Evolutionary conservation across 169 alveolate genomes (phyloP), one percentile per base, ranked within the genome.

Genomic region (Eimeria necatrix): DNA sequence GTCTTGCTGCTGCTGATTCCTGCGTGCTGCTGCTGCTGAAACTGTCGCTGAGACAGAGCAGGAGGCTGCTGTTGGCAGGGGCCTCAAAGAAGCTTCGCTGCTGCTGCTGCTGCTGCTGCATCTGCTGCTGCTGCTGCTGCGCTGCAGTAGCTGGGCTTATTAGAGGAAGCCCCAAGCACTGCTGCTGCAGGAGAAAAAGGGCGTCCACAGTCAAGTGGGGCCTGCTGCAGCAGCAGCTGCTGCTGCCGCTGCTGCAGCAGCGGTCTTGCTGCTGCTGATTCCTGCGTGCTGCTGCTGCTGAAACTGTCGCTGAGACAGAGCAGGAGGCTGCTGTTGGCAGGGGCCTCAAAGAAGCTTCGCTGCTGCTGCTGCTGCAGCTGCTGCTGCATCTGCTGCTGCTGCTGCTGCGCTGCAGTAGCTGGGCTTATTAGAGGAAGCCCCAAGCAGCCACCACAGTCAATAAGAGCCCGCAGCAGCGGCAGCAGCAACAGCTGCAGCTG

Each of bases 401-500:
- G 70, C 71, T 53, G 76, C 46, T 24, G 53, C 3, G 76, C 91
- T 51, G 91, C 74, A 2, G 70, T 24, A 5, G 76, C 41, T 14
- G 76, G 91, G 16, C 51, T 49, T 24, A 56, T 83, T 26, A 83
- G 91, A n/a, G 91, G 91, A 1, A 83, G 91, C 32, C 60, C n/a
- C 4, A 26, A 74, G 91, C 8, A 32, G 22, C 32, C 46, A 22
- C 60, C 20, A 24, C 76, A 2, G 24, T 20, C 76, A 53, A 56
- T 74, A 24, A 83, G 74, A 18, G 46, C 60, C 24, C 91, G 71
- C 52, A 83, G 74, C 59, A 83, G 56, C 12, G 91, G 91, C 56
- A 52, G 74, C 76, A 83, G 74, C 71, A 83, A 53, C 91, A 56
- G 91, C 91, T 83, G 51, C 52, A 83, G 91, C 91, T 83, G 91